These are phyloP conservation scores for Rehmannia glutinosa DNA, from an alignment of 257 asterid genomes.

Conservation along the genomic window DNA sequence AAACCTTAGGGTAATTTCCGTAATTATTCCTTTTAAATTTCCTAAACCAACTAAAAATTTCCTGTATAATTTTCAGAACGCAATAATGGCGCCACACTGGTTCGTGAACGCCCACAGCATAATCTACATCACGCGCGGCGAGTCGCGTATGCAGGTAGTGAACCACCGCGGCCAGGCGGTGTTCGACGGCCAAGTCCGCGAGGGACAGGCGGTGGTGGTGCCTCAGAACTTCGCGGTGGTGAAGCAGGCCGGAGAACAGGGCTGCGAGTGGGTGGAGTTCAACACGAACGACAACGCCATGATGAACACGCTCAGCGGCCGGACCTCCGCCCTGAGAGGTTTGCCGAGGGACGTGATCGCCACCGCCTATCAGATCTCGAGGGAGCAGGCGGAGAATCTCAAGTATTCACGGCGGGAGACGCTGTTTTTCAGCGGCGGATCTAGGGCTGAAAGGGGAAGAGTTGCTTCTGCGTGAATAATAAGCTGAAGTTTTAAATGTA, in stretches of 20 bases:
- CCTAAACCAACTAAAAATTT: too few species aligned
- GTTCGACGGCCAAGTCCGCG: constrained; percentile 37
- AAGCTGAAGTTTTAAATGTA: neutral
- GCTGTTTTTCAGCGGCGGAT: constrained; percentile 32
- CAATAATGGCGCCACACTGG: constrained; percentile 68
- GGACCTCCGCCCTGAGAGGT: constrained; percentile 58
- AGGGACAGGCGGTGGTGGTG: constrained; percentile 55
- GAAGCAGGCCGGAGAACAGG: constrained; percentile 55
- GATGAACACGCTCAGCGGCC: constrained; percentile 60
- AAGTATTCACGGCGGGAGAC: constrained; percentile 57
- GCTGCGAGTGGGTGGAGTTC: constrained; percentile 74
- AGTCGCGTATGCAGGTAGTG: constrained; percentile 44
- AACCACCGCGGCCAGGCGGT: constrained; percentile 59
- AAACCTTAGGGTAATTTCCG: too few species aligned
- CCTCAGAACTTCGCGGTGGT: constrained; percentile 61
- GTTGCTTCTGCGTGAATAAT: constrained; percentile 22
- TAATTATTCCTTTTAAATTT: too few species aligned
- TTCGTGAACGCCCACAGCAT: constrained; percentile 51
- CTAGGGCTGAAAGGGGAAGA: constrained; percentile 11
- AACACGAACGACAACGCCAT: constrained; percentile 61
- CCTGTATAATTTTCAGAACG: constrained; percentile 35
- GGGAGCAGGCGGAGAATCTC: constrained; percentile 51
- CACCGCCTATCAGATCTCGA: constrained; percentile 38
- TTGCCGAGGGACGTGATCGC: constrained; percentile 52
- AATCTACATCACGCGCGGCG: constrained; percentile 51